Conservation (phyloP, 2,329 filamentous ascomycete genomes). For the Chaetomium sp. region DNA sequence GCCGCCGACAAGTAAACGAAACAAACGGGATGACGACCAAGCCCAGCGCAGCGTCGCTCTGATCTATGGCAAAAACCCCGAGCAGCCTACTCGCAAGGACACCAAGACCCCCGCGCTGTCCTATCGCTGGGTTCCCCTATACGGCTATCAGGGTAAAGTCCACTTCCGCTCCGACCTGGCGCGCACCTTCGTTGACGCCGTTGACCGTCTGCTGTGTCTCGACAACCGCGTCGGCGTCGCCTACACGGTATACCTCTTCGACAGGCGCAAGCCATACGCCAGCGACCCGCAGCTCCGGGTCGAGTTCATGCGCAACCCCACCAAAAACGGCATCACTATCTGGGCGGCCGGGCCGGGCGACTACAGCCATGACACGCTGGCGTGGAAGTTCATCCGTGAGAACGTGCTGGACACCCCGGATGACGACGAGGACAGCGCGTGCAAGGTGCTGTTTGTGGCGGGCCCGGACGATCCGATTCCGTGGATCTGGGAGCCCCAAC, state of each 20-base stretch:
- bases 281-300: not conserved
- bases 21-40: not conserved
- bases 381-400: slow-evolving; percentile 9
- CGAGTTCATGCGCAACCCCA: not conserved
- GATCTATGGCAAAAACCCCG: not conserved
- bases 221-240: slow-evolving; percentile 18
- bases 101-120: not conserved
- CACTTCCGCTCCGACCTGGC: slow-evolving; percentile 16
- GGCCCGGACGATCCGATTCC: slow-evolving; percentile 16
- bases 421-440: not conserved
- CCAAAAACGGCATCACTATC: slow-evolving; percentile 6
- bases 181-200: slow-evolving; percentile 23
- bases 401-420: not conserved
- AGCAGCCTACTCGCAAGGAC: not conserved
- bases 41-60: not conserved
- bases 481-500: slow-evolving; percentile 12
- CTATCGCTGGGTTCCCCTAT: slow-evolving; percentile 16
- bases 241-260: slow-evolving; percentile 19
- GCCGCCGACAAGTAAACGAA: too few species aligned
- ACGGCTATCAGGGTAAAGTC: slow-evolving; percentile 23
- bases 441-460: slow-evolving; percentile 16
- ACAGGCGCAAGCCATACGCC: slow-evolving; percentile 13
- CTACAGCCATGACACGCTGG: slow-evolving; percentile 13
- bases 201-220: slow-evolving; percentile 22
- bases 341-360: slow-evolving; percentile 14